Conservation (phyloP, 768 basidiomycete genomes). For the Hypholoma sublateritium region DNA sequence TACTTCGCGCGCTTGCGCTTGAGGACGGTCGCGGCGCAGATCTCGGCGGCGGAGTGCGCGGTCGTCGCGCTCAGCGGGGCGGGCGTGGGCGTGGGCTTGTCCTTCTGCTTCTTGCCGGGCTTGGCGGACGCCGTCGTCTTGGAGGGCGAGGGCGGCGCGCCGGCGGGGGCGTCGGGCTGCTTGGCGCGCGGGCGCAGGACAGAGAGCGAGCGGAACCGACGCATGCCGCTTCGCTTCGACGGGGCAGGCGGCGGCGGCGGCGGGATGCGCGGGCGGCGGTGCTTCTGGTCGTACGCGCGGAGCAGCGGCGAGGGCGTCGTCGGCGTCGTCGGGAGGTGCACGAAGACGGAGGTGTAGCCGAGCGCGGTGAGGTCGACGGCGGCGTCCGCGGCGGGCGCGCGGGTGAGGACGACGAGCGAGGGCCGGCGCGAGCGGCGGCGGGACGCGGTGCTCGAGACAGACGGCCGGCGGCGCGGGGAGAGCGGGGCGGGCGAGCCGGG, state of each 20-base stretch:
- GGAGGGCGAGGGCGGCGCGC: slow-evolving; percentile 18
- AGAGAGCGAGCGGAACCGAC: slow-evolving; percentile 42
- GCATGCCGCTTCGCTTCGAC: slow-evolving; percentile 18
- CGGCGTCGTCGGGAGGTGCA: slow-evolving; percentile 56
- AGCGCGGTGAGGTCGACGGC: slow-evolving; percentile 59
- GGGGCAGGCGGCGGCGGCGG: background rate
- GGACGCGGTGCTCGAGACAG: slow-evolving; percentile 12
- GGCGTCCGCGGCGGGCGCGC: slow-evolving; percentile 38
- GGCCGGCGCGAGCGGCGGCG: slow-evolving; percentile 19
- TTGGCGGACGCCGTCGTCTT: slow-evolving; percentile 18
- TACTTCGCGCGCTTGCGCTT: slow-evolving; percentile 57
- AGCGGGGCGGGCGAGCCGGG: slow-evolving; percentile 16
- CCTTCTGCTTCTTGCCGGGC: slow-evolving; percentile 6
- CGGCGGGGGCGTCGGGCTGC: slow-evolving; percentile 23
- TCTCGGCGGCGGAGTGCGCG: slow-evolving; percentile 2
- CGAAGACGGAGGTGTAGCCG: slow-evolving; percentile 68
- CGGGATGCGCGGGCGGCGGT: slow-evolving; percentile 9
- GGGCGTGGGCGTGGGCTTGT: background rate
- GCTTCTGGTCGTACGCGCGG: slow-evolving; percentile 17
- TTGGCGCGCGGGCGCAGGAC: slow-evolving; percentile 41
- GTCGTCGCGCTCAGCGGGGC: background rate
- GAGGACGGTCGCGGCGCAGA: slow-evolving; percentile 26
- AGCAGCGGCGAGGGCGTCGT: slow-evolving; percentile 37
- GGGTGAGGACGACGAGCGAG: slow-evolving; percentile 36
- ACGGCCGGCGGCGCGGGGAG: background rate